Conservation (phyloP, 768 basidiomycete genomes). For the Pisolithus sp. region DNA sequence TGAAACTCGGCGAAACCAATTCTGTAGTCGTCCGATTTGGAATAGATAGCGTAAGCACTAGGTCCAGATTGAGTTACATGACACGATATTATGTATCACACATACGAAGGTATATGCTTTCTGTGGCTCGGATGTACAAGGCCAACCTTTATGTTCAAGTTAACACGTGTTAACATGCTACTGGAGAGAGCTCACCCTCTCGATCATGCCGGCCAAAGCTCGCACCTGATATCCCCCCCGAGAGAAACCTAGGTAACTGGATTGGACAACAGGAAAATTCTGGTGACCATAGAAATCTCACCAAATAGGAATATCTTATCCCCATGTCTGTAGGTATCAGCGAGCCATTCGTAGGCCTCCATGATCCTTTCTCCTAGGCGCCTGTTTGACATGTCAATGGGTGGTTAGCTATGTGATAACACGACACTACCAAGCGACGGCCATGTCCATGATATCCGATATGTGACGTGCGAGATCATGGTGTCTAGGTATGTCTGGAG, state of each 20-base stretch:
- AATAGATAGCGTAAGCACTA: conserved; percentile 37
- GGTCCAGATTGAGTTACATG: not conserved
- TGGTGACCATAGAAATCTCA: conserved; percentile 5
- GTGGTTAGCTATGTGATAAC: not conserved
- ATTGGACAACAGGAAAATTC: conserved; percentile 1
- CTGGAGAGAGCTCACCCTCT: conserved; percentile 20
- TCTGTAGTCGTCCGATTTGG: conserved; percentile 11
- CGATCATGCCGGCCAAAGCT: conserved; percentile 38
- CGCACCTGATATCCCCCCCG: conserved; percentile 45
- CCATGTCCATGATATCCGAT: conserved; percentile 27
- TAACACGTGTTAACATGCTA: not conserved
- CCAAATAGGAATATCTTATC: conserved; percentile 39
- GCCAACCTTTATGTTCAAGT: conserved; percentile 29
- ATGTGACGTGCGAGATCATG: conserved; percentile 14
- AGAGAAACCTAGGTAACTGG: conserved; percentile 32
- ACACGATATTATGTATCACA: not conserved
- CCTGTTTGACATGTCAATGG: conserved; percentile 15
- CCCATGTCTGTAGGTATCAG: conserved; percentile 32
- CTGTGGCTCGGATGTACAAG: conserved; percentile 34
- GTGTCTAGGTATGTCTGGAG: conserved; percentile 18
- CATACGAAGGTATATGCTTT: conserved; percentile 37
- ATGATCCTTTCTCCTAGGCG: conserved; percentile 31
- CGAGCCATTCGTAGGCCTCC: conserved; percentile 36
- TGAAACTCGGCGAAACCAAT: not conserved
- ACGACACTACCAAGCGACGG: conserved; percentile 30